Base-by-base conservation (phyloP, 495 filamentous ascomycete species). In the Penicillium ucsense region DNA sequence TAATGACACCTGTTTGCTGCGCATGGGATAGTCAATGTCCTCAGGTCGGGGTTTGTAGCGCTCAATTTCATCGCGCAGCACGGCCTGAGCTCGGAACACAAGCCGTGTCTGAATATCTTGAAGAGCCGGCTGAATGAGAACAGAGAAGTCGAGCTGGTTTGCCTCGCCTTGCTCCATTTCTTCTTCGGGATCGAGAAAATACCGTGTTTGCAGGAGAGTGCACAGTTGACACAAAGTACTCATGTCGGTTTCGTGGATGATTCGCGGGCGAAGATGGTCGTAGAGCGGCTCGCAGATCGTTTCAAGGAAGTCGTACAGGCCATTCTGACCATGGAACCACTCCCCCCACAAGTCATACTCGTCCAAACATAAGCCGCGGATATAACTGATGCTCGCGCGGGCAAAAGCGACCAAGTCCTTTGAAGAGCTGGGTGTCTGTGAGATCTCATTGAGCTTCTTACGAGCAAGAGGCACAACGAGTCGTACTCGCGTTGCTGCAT, bases 191-290 rank as follows among this genome's bases (percentile, higher is more conserved):
- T 85, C 81, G 27, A 83, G 70, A 55, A 90, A 74, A 52, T 94
- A 94, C 37, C 84, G 81, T n/a, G 86, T 86, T 53, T 90, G 88
- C 8, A 95, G 68, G 61, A 90, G 75, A 6, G 82, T 83, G 46
- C 88, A 83, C 1, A 95, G 68, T 54, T 88, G 85, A 65, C 88
- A 94, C 4, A 91, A 76, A 68, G 85, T 79, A 69, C 88, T 55
- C 52, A 85, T 70, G 68, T 78, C 78, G 12, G 74, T 82, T 58
- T 88, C 84, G 51, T 83, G 82, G 38, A 86, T 84, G 27, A 81
- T 85, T 31, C 77, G 70, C 6, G 84, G 84, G 32, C 80, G 73
- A 27, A 88, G 68, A 52, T 85, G 72, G 48, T 88, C 84, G 53
- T 85, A 85, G n/a, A 88, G 65, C 6, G 84, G 82, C 62, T 88